These are phyloP conservation scores for Coix lacrymajobi DNA, from an alignment of 176 grass and related monocot species.

Conservation along the genomic window DNA sequence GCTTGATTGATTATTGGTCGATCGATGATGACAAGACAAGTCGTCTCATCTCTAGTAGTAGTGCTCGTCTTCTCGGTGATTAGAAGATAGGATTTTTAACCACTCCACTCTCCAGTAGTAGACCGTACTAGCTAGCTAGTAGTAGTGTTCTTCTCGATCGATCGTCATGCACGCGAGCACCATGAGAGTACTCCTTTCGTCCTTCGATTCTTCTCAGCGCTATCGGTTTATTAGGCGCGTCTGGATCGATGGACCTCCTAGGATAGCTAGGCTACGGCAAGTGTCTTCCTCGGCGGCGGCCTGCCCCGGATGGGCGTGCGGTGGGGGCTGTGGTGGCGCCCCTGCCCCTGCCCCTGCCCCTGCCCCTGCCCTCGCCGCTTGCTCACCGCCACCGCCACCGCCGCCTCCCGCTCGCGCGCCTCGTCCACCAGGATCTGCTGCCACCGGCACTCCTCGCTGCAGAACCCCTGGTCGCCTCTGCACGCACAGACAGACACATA, in stretches of 20 bases:
- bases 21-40: not conserved
- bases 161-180: not conserved
- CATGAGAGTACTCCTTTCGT: not conserved
- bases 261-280: constrained; percentile 33
- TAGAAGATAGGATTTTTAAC: not conserved
- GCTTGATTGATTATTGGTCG: not conserved
- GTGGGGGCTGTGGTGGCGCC: constrained; percentile 19
- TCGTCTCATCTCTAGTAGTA: not conserved
- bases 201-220: not conserved
- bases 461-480: constrained; percentile 69
- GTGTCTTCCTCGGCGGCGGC: constrained; percentile 23
- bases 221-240: not conserved
- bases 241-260: not conserved
- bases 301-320: constrained; percentile 17
- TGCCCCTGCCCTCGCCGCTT: constrained; percentile 18
- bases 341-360: not conserved
- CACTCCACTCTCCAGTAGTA: not conserved
- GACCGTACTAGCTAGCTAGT: not conserved
- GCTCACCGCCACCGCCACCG: not conserved
- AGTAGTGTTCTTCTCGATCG: not conserved
- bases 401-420: constrained; percentile 18
- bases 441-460: constrained; percentile 53
- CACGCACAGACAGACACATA: not conserved
- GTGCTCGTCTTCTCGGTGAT: not conserved
- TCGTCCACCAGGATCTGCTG: constrained; percentile 56